Evolutionary conservation across 495 filamentous ascomycete species (phyloP), one percentile per base, ranked within the genome.

Genomic region (Hypoxylon lienhwacheense): DNA sequence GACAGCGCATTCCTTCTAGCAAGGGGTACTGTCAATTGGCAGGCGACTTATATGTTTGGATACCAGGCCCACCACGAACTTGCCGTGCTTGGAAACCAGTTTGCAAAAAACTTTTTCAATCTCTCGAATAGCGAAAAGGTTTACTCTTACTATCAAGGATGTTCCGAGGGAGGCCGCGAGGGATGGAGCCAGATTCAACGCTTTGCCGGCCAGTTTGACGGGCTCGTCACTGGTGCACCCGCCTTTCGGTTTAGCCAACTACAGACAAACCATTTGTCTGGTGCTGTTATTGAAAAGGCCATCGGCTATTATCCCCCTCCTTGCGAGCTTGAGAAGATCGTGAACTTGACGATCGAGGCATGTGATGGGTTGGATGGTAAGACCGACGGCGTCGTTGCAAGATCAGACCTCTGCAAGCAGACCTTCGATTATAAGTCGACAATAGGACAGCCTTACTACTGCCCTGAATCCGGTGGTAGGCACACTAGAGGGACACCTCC

Each of bases 101-200:
- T 75, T 7, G 64, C 64, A 6, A 49, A 61, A 19, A 61, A 57
- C 2, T 81, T 69, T 53, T 81, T 78, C 53, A 58, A 48, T 37
- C n/a, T 46, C 0, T 61, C 63, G 1, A n/a, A 24, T 2, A 22
- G 21, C 22, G 19, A 52, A 15, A 79, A 78, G 65, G 44, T 79
- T 1, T 81, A 80, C 53, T 66, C 75, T 2, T 81, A 80, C 53
- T 81, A 73, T 42, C 73, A 80, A 33, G 77, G 77, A 0, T 81
- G 78, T 56, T 77, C 74, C 1, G 77, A 80, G 22, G 78, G 78
- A 3, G 78, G 78, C 2, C 66, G 77, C n/a, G 74, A 79, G 36
- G 78, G 78, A 2, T 70, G 59, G 73, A 77, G 72, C 56, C 77
- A 81, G 53, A 65, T 79, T 15, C 78, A 82, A 59, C 76, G 77